Evolutionary conservation across 2,329 filamentous ascomycete genomes (phyloP), one percentile per base, ranked within the genome.

Genomic region (Alternaria burnsii): DNA sequence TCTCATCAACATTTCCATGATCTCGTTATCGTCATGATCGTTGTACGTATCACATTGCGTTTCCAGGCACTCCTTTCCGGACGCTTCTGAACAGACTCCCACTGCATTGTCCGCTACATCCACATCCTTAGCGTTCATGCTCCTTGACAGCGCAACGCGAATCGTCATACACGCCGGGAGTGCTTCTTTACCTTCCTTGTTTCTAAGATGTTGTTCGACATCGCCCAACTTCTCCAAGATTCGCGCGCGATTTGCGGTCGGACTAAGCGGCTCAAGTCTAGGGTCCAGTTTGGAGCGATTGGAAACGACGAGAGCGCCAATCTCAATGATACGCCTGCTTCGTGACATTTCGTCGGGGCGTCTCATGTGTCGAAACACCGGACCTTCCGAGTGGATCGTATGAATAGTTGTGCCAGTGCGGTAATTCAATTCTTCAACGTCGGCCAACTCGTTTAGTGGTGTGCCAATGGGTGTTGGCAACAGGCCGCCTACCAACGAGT

Each of bases 251-350:
- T 54, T 4, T 11, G 34, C 7, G 12, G 10, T 38, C 34, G 44
- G 22, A n/a, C 24, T 20, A 24, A 11, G 2, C 18, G 38, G 20
- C 32, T 56, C 36, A 26, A 63, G 40, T 11, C 36, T 46, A 11
- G 60, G 54, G 22, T 61, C 56, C 20, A 65, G 22, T 16, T 48
- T 54, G 3, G 20, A 28, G 5, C 47, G 58, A 5, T 61, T 62
- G 24, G 68, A 26, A 16, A 73, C 71, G 28, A 65, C 66, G 61
- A 76, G 67, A 4, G 73, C 72, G 9, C 75, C 75, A 14, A 77
- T 67, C 46, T 77, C 69, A 38, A 77, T 73, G 24, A 77, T 62
- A 14, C 63, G 63, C 8, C 52, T 48, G 50, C 74, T 76, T 16
- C 62, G 52, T 14, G 51, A 52, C 5, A 67, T 50, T 42, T 73